Percentiles rank a stretch among this genome's conserved stretches.
These are phyloP conservation scores for Poterioochromonas sp. DNA, from an alignment of 352 stramenopile genomes.

Conservation along the genomic window DNA sequence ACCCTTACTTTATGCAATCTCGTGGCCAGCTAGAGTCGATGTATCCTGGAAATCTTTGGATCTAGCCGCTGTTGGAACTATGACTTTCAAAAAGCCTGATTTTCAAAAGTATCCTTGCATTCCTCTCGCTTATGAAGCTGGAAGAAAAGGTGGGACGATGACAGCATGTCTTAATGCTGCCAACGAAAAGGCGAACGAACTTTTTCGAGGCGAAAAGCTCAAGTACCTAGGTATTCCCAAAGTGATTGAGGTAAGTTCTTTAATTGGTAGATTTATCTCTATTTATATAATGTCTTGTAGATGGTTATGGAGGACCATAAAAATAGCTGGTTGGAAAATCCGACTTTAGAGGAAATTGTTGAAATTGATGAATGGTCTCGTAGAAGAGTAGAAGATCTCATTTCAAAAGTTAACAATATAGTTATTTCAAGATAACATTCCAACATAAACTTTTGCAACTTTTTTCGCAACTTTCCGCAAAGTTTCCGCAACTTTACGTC, in stretches of 20 bases:
- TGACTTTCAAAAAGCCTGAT: conserved; percentile 66
- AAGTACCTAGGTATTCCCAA: conserved; percentile 62
- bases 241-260: conserved; percentile 48
- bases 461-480: no score
- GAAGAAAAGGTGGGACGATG: conserved; percentile 62
- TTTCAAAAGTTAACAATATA: conserved; percentile 33
- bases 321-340: conserved; percentile 53
- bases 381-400: conserved; percentile 47
- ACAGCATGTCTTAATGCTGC: conserved; percentile 67
- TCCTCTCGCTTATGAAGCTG: conserved; percentile 59
- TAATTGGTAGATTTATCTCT: not conserved
- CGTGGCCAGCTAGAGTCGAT: conserved; percentile 63
- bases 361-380: conserved; percentile 57
- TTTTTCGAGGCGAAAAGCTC: conserved; percentile 59
- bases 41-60: conserved; percentile 59
- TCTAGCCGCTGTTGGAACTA: conserved; percentile 28
- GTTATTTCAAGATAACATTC: no score
- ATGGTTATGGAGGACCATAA: conserved; percentile 65
- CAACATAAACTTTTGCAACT: no score
- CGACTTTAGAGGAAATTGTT: conserved; percentile 67
- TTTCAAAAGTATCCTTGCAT: conserved; percentile 69
- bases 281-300: conserved; percentile 29
- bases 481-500: no score
- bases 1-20: conserved; percentile 67
- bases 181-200: conserved; percentile 70